Conservation (phyloP, 768 basidiomycete species). For the Collybia sordida region DNA sequence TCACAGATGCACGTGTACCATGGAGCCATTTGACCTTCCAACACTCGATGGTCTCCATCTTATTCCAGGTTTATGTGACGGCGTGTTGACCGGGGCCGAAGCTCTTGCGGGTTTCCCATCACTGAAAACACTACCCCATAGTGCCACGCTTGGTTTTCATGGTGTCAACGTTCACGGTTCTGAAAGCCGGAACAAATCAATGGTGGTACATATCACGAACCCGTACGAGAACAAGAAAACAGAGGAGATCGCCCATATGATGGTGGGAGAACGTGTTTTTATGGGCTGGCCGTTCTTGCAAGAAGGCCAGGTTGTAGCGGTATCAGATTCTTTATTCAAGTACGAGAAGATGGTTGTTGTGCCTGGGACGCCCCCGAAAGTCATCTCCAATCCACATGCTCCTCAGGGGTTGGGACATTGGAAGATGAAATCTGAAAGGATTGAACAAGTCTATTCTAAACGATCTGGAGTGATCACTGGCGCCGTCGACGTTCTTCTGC, state of each 20-base stretch:
- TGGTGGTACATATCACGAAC: constrained; percentile 85
- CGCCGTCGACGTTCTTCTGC: constrained; percentile 74
- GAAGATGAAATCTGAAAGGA: constrained; percentile 78
- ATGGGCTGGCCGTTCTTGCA: constrained; percentile 94
- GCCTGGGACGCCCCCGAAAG: constrained; percentile 48
- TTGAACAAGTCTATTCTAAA: constrained; percentile 88
- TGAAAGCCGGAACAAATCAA: constrained; percentile 90
- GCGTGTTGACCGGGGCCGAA: constrained; percentile 80
- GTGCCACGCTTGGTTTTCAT: constrained; percentile 75
- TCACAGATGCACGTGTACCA: constrained; percentile 72
- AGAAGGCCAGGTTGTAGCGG: constrained; percentile 83
- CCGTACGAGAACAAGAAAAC: constrained; percentile 64
- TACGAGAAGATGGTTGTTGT: constrained; percentile 71
- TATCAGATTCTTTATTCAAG: constrained; percentile 85
- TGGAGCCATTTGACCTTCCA: constrained; percentile 86
- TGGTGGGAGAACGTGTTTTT: constrained; percentile 78
- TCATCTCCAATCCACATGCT: constrained; percentile 72
- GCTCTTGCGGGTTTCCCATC: constrained; percentile 97
- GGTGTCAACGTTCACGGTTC: constrained; percentile 91
- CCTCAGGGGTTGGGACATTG: constrained; percentile 69
- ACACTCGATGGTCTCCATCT: constrained; percentile 84
- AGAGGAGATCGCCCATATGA: constrained; percentile 70
- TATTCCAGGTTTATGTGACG: constrained; percentile 83
- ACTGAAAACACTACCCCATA: constrained; percentile 83
- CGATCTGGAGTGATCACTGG: constrained; percentile 85